Conservation (phyloP, 2,329 filamentous ascomycete species). For the Aspergillus sergii region DNA sequence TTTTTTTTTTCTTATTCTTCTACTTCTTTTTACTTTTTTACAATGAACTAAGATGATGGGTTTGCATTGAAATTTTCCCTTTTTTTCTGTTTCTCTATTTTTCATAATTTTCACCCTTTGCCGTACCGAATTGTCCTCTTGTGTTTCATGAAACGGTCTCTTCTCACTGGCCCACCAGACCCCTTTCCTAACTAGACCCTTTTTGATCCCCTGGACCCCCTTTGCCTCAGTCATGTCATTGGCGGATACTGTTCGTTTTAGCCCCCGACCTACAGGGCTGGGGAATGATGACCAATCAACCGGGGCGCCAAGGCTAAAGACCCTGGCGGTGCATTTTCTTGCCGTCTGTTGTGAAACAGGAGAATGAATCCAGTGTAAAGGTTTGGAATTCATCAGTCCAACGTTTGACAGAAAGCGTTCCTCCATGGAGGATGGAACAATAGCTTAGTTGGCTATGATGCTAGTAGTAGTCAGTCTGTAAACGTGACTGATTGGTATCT, state of each 20-base stretch:
- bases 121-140: neutral
- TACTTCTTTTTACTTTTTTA: neutral
- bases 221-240: neutral
- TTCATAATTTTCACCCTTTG: neutral
- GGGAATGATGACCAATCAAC: neutral
- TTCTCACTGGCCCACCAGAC: neutral
- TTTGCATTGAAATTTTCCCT: neutral
- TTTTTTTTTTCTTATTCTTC: neutral
- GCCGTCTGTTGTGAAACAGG: conserved; percentile 3
- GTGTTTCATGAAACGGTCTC: neutral
- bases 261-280: conserved; percentile 2
- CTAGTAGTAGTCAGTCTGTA: neutral
- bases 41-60: neutral
- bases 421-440: neutral
- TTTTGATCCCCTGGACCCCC: neutral
- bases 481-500: neutral
- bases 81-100: neutral
- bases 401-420: neutral
- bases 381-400: neutral
- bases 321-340: conserved; percentile 4
- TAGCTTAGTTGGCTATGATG: neutral
- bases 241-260: neutral
- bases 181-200: neutral
- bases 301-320: neutral
- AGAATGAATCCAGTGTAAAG: neutral